Evolutionary conservation across 2,329 filamentous ascomycete genomes (phyloP).

Genomic region (Xylariaceae sp.): DNA sequence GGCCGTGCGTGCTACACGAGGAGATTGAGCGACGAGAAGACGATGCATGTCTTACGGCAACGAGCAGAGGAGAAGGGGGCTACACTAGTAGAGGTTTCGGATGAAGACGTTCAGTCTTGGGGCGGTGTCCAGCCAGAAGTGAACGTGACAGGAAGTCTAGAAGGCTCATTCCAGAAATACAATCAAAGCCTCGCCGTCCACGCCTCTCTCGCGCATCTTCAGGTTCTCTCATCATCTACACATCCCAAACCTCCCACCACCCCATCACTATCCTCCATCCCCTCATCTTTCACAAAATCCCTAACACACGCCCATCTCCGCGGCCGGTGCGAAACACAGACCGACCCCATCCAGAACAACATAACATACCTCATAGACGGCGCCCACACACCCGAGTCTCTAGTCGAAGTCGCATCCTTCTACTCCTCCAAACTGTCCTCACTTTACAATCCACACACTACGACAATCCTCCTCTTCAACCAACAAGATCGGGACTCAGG

Average conservation of each 20-base stretch:
- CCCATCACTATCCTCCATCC: slow-evolving; percentile 41
- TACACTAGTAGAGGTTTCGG: slow-evolving; percentile 39
- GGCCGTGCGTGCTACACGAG: slow-evolving; percentile 61
- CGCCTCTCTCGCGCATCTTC: slow-evolving; percentile 56
- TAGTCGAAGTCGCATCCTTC: slow-evolving; percentile 73
- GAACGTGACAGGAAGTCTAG: slow-evolving; percentile 35
- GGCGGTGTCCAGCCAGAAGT: slow-evolving; percentile 31
- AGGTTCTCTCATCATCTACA: slow-evolving; percentile 45
- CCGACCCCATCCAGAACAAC: slow-evolving; percentile 27
- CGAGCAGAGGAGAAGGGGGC: slow-evolving; percentile 56
- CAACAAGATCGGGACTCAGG: slow-evolving; percentile 80
- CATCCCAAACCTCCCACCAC: slow-evolving; percentile 63
- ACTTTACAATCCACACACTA: slow-evolving; percentile 7
- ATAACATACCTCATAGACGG: slow-evolving; percentile 81
- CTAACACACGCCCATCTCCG: slow-evolving; percentile 64
- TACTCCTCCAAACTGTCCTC: slow-evolving; percentile 49
- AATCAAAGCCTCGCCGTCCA: slow-evolving; percentile 56
- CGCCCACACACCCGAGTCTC: slow-evolving; percentile 81
- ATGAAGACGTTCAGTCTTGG: slow-evolving; percentile 38
- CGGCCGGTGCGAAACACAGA: slow-evolving; percentile 71
- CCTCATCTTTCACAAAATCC: slow-evolving; percentile 58
- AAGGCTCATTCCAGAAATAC: slow-evolving; percentile 51
- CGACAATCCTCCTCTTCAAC: slow-evolving; percentile 75
- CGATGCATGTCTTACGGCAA: slow-evolving; percentile 48
- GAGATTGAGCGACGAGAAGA: slow-evolving; percentile 44